phyloP scores from a whole-genome alignment of 345 rosid genomes.

The Heritiera fomes region DNA sequence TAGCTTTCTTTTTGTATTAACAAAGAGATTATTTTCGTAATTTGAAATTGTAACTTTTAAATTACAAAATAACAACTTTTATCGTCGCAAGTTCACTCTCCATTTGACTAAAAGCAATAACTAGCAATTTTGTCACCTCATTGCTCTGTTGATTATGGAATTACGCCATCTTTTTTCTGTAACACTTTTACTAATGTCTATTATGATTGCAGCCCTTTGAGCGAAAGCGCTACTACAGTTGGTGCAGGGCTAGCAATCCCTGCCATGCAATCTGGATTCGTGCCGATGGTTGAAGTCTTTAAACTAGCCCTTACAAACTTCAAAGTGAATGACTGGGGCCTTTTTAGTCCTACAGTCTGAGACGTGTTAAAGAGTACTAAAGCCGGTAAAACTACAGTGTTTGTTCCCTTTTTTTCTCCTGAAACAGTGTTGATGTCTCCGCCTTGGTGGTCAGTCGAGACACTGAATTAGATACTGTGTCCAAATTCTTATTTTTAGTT shows the following conservation, averaged over 20 bases:
- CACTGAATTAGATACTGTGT: no score
- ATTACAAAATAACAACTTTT: no score
- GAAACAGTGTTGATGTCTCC: neutral
- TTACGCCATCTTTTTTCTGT: neutral
- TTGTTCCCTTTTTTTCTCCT: neutral
- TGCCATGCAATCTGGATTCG: conserved; percentile 54
- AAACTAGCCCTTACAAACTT: conserved; percentile 66
- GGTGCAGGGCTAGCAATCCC: conserved; percentile 71
- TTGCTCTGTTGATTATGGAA: neutral
- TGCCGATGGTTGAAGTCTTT: conserved; percentile 71
- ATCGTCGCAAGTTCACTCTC: no score
- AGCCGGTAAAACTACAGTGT: neutral
- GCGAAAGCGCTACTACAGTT: conserved; percentile 69
- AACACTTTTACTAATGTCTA: neutral
- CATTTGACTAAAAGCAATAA: neutral
- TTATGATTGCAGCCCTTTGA: conserved; percentile 60
- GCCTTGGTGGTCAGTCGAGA: no score
- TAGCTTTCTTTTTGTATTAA: no score
- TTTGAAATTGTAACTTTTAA: no score
- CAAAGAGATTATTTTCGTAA: no score
- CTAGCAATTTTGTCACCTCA: neutral
- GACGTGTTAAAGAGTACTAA: neutral
- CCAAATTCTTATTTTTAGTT: no score
- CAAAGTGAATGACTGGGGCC: conserved; percentile 76
- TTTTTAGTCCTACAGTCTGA: conserved; percentile 48